These are phyloP conservation scores for Blastobotrys peoriensis DNA, from an alignment of 805 yeast species.

Conservation along the genomic window DNA sequence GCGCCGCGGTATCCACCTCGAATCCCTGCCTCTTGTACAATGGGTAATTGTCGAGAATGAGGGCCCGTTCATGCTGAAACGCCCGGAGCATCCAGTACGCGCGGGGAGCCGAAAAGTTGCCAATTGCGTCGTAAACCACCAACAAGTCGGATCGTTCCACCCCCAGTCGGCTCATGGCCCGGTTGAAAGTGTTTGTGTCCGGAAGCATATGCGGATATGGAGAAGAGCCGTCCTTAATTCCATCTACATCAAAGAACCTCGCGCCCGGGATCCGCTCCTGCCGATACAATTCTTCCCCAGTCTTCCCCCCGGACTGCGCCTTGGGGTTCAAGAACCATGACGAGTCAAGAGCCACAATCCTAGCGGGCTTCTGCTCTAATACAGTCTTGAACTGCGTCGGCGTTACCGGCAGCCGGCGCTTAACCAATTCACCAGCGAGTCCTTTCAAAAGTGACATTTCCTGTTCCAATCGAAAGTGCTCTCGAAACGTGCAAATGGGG, in stretches of 20 bases:
- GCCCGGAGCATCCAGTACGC: constrained; percentile 85
- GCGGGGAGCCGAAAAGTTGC: constrained; percentile 83
- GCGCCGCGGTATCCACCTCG: constrained; percentile 37
- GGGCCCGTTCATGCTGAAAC: constrained; percentile 69
- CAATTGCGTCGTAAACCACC: constrained; percentile 79
- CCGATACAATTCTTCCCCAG: constrained; percentile 39
- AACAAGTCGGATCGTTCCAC: constrained; percentile 44
- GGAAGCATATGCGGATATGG: constrained; percentile 93
- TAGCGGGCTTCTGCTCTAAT: not conserved
- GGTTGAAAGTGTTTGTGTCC: constrained; percentile 45
- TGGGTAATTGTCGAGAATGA: constrained; percentile 63
- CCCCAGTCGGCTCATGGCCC: constrained; percentile 32
- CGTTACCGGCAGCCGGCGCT: constrained; percentile 1
- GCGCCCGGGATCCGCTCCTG: constrained; percentile 66
- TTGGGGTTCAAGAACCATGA: constrained; percentile 8
- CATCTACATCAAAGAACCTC: constrained; percentile 74
- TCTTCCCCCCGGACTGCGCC: constrained; percentile 34
- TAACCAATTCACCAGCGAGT: constrained; percentile 1
- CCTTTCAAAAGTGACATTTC: constrained; percentile 1
- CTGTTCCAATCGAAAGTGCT: not conserved
- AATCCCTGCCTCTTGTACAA: constrained; percentile 43
- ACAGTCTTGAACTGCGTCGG: constrained; percentile 3
- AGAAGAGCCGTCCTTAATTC: constrained; percentile 50
- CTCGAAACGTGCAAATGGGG: too few relatives aligned
- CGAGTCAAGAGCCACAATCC: constrained; percentile 4